phyloP scores from a whole-genome alignment of 73 alveolate species.

The Stentor roeselii region DNA sequence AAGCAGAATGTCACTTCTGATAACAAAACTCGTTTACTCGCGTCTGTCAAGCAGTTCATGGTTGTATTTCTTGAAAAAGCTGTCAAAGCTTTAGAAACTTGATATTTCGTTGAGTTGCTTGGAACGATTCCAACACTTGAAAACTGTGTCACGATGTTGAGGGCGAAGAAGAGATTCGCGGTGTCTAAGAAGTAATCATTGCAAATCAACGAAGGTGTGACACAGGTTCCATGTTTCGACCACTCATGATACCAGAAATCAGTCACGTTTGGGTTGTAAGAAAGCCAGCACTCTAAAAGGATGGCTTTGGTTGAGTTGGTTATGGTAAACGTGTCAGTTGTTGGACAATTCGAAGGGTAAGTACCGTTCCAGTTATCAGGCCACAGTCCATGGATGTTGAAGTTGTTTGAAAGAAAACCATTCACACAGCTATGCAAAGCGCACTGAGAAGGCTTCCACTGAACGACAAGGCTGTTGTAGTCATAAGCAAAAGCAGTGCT shows the following conservation, averaged over 20 bases:
- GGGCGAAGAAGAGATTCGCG: too few relatives aligned
- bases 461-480: neutral
- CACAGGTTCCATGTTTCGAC: neutral
- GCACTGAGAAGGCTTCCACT: neutral
- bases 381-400: constrained; percentile 3
- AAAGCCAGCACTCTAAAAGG: neutral
- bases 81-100: too few relatives aligned
- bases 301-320: neutral
- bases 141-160: too few relatives aligned
- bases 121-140: too few relatives aligned
- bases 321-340: neutral
- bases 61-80: too few relatives aligned
- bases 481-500: neutral
- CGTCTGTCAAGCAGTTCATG: too few relatives aligned
- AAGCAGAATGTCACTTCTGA: neutral
- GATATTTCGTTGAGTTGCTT: too few relatives aligned
- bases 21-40: too few relatives aligned
- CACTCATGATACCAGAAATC: neutral
- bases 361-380: constrained; percentile 1
- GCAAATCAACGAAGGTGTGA: neutral
- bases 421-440: neutral
- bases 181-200: neutral
- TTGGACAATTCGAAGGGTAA: neutral
- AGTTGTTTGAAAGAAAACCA: neutral
- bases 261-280: neutral